A percentile compares a stretch with the other conserved stretches of the same genome.
These are phyloP conservation scores for Kwoniella bestiolae DNA, from an alignment of 768 basidiomycete genomes.

Conservation along the genomic window DNA sequence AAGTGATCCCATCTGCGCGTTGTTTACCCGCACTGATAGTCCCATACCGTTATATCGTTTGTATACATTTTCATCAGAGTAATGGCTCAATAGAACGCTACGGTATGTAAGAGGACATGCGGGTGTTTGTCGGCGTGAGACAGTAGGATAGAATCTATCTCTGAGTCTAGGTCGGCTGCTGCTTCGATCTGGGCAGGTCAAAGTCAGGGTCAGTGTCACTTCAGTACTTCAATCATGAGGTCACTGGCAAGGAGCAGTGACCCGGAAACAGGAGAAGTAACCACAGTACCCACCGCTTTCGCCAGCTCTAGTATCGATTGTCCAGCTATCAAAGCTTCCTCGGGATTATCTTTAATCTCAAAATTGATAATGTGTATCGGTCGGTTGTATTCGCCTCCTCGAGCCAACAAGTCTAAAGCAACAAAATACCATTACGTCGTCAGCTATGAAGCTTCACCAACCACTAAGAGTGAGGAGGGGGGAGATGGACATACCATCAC, in stretches of 20 bases:
- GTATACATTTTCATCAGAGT: constrained; percentile 5
- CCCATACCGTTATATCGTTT: background rate
- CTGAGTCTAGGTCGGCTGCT: constrained; percentile 84
- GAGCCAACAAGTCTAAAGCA: constrained; percentile 72
- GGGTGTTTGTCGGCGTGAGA: constrained; percentile 86
- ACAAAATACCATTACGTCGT: background rate
- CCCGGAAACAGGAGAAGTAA: too few species aligned
- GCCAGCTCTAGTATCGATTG: constrained; percentile 92
- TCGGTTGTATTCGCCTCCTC: constrained; percentile 89
- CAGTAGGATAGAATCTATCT: constrained; percentile 83
- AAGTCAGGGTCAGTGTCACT: background rate
- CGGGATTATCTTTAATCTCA: constrained; percentile 98
- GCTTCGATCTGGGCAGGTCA: constrained; percentile 71
- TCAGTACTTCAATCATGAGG: too few species aligned
- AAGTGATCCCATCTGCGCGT: too few species aligned
- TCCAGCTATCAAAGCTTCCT: constrained; percentile 95
- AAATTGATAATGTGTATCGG: constrained; percentile 96
- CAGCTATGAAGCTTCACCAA: background rate
- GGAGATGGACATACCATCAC: constrained; percentile 76
- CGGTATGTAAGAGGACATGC: constrained; percentile 85
- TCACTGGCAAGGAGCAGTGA: too few species aligned
- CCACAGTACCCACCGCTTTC: constrained; percentile 68
- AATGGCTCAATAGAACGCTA: constrained; percentile 78
- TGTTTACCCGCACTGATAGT: too few species aligned
- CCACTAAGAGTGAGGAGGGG: background rate